Evolutionary conservation across 768 basidiomycete species (phyloP).

Genomic region (Coprinopsis marcescibilis): DNA sequence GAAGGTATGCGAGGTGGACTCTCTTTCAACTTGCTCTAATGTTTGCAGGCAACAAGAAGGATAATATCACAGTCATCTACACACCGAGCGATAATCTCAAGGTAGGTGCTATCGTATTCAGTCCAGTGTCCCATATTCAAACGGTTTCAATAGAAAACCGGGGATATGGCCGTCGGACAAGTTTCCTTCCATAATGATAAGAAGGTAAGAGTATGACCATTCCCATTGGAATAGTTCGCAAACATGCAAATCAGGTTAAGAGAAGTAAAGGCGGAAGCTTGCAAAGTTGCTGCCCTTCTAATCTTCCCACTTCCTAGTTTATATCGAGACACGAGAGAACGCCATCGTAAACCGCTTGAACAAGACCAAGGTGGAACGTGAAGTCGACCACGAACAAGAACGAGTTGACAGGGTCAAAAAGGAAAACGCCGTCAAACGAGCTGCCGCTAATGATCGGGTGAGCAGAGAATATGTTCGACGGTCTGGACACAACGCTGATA

Average conservation of each 20-base stretch:
- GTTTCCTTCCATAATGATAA: conserved; percentile 95
- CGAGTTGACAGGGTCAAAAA: conserved; percentile 73
- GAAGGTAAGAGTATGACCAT: conserved; percentile 38
- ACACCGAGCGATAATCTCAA: conserved; percentile 91
- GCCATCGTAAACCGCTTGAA: conserved; percentile 86
- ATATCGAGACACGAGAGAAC: conserved; percentile 81
- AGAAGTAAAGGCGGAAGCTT: conserved; percentile 41
- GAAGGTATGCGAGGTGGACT: conserved; percentile 50
- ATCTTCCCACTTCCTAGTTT: conserved; percentile 38
- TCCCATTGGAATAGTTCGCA: not conserved
- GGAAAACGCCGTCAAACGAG: conserved; percentile 61
- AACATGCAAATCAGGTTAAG: conserved; percentile 55
- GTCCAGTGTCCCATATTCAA: not conserved
- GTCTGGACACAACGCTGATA: conserved; percentile 1
- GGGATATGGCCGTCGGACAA: conserved; percentile 95
- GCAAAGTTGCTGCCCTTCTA: not conserved
- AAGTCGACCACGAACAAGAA: conserved; percentile 90
- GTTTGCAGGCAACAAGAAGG: conserved; percentile 88
- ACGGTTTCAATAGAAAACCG: conserved; percentile 67
- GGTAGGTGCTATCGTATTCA: conserved; percentile 35
- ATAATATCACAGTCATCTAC: conserved; percentile 88
- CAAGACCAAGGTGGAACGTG: conserved; percentile 83
- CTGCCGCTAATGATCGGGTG: conserved; percentile 65
- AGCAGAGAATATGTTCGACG: not conserved
- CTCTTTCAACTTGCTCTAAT: not conserved